Conservation (phyloP, 208 protist species). For the Acanthamoeba sp. region DNA sequence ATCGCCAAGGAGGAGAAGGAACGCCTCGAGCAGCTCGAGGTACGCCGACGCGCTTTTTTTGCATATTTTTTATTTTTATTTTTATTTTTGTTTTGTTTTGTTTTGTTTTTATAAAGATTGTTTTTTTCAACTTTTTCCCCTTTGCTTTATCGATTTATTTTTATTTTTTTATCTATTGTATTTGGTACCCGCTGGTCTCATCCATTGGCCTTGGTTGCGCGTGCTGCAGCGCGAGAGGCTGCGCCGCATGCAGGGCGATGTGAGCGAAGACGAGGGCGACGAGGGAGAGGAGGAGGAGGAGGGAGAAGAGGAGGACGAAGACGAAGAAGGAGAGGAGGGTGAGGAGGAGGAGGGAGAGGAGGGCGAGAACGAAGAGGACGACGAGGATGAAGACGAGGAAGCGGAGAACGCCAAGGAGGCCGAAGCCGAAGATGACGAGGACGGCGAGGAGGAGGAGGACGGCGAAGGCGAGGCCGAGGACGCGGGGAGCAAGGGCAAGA, state of each 20-base stretch:
- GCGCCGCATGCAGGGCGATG: constrained; percentile 53
- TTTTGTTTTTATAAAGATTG: background rate
- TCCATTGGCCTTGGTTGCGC: too few relatives aligned
- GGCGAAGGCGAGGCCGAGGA: constrained; percentile 15
- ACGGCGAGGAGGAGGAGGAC: background rate
- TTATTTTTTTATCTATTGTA: background rate
- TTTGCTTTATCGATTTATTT: background rate
- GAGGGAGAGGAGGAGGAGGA: constrained; percentile 11
- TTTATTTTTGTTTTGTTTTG: background rate
- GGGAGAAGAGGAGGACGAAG: background rate
- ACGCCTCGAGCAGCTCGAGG: constrained; percentile 46
- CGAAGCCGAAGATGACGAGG: background rate
- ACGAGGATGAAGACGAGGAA: constrained; percentile 42
- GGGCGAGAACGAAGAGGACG: background rate
- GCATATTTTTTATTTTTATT: too few relatives aligned
- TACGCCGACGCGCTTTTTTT: background rate
- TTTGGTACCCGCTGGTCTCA: too few relatives aligned
- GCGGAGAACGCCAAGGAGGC: constrained; percentile 1
- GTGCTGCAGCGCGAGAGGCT: background rate
- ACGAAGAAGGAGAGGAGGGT: background rate
- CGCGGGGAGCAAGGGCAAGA: background rate
- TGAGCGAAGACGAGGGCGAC: background rate
- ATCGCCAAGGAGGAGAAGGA: constrained; percentile 71
- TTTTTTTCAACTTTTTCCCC: background rate
- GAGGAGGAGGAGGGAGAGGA: background rate